These are phyloP conservation scores for Ricinus communis DNA, from an alignment of 345 rosid genomes.

Conservation along the genomic window DNA sequence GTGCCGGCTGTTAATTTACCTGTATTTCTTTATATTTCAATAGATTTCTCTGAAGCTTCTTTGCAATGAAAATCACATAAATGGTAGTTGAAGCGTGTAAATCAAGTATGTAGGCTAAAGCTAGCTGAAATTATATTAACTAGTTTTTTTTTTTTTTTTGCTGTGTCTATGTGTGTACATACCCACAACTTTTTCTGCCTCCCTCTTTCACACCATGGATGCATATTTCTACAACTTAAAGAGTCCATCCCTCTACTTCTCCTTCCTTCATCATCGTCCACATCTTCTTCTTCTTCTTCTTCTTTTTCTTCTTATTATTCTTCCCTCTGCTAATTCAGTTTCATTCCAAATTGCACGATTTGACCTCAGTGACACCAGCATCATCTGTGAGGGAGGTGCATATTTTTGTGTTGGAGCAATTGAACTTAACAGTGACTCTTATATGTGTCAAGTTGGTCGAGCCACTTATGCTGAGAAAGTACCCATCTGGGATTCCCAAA, in stretches of 20 bases:
- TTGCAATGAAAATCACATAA: too few species aligned
- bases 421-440: constrained; percentile 25
- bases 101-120: too few species aligned
- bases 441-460: constrained; percentile 34
- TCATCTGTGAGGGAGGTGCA: constrained; percentile 43
- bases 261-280: neutral
- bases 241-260: neutral
- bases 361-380: neutral
- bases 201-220: too few species aligned
- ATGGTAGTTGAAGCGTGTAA: too few species aligned
- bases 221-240: too few species aligned
- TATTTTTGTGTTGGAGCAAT: constrained; percentile 19
- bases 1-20: too few species aligned
- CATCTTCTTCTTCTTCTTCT: constrained; percentile 4
- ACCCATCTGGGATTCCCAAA: constrained; percentile 32
- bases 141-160: too few species aligned
- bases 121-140: too few species aligned
- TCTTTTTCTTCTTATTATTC: neutral
- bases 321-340: constrained; percentile 13
- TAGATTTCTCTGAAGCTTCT: too few species aligned
- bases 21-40: too few species aligned
- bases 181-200: too few species aligned
- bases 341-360: constrained; percentile 28
- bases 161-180: too few species aligned
- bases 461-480: constrained; percentile 31